Percentiles rank a stretch among this genome's conserved stretches.
Conservation (phyloP, 257 asterid genomes). For the Nicotiana paniculata region DNA sequence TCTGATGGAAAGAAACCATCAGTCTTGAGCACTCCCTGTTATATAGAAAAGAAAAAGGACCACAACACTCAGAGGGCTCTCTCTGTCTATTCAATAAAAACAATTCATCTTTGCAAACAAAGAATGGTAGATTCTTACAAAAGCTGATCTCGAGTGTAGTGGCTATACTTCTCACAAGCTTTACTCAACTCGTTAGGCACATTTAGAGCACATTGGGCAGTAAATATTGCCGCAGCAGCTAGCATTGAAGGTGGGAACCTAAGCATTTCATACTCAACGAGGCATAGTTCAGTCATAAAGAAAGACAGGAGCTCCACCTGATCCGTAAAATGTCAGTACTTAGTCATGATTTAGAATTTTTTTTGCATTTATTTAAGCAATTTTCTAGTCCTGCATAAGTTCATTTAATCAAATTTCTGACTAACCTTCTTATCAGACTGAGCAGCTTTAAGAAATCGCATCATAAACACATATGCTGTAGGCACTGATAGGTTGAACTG, state of each 20-base stretch:
- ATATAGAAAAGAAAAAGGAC: not conserved
- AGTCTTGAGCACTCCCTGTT: conserved; percentile 38
- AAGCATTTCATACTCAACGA: conserved; percentile 76
- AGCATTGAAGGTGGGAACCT: conserved; percentile 65
- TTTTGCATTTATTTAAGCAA: not conserved
- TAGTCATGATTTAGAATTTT: not conserved
- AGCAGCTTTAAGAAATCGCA: conserved; percentile 79
- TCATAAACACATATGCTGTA: conserved; percentile 77
- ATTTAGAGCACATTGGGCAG: conserved; percentile 56
- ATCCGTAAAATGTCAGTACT: not conserved
- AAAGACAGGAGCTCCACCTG: conserved; percentile 75
- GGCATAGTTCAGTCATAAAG: conserved; percentile 75
- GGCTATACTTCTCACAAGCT: conserved; percentile 52
- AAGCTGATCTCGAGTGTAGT: conserved; percentile 53
- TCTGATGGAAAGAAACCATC: conserved; percentile 35
- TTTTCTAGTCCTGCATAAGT: not conserved
- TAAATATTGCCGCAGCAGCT: conserved; percentile 90
- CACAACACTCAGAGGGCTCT: not conserved
- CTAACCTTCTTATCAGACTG: conserved; percentile 60
- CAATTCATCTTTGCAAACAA: not conserved
- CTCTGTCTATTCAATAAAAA: not conserved
- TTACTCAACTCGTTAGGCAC: conserved; percentile 57
- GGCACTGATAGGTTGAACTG: conserved; percentile 80
- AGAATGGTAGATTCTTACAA: conserved; percentile 33
- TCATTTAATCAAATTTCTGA: not conserved